phyloP scores from a whole-genome alignment of 176 grass and related monocot species.

The Aegilops bicornis region DNA sequence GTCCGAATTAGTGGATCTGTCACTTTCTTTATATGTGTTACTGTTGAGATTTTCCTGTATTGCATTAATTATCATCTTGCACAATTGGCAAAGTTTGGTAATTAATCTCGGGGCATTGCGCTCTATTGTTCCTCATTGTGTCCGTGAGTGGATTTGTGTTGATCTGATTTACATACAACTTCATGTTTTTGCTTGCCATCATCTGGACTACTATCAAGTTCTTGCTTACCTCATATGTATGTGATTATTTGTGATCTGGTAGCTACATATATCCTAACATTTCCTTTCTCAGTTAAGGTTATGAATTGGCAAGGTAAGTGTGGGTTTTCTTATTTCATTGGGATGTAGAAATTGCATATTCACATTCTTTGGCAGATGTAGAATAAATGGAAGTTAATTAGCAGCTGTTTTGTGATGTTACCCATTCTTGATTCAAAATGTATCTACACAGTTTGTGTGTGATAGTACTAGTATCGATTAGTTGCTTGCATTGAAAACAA shows the following conservation, averaged over 20 bases:
- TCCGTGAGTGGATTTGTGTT: neutral
- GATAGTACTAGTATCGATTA: neutral
- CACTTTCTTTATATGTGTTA: neutral
- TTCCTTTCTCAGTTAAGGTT: too few species aligned
- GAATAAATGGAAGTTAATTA: neutral
- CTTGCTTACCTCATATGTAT: neutral
- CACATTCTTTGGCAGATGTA: neutral
- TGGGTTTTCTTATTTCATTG: neutral
- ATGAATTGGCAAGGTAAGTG: neutral
- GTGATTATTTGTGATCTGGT: neutral
- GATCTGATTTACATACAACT: neutral
- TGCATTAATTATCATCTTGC: neutral
- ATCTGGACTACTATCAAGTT: neutral
- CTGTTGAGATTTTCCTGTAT: neutral
- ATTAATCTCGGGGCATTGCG: neutral
- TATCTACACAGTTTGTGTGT: neutral
- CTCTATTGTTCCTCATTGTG: neutral
- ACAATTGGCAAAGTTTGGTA: neutral
- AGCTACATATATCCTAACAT: too few species aligned
- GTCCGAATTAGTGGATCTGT: neutral
- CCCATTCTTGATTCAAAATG: neutral
- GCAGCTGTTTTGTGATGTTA: neutral
- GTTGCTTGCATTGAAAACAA: too few species aligned
- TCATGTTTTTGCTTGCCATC: neutral
- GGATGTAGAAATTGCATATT: neutral